Base-by-base conservation (phyloP, 257 asterid genomes). In the Apocynum venetum region DNA sequence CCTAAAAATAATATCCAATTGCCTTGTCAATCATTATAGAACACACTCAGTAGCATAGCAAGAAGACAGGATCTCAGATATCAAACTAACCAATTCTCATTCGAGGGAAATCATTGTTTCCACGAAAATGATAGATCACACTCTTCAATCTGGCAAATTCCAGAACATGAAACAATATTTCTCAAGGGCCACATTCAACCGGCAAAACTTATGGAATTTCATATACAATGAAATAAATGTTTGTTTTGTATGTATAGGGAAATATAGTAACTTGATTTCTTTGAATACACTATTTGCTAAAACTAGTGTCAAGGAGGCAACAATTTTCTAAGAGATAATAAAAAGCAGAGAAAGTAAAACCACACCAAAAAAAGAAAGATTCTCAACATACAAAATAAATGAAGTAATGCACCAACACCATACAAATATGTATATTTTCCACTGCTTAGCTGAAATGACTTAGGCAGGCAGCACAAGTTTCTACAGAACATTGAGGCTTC, bases 81-180 rank as follows among this genome's bases (percentile, higher is more conserved):
- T 69, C 73, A 53, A 77, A 85, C 90, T 80, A 76, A 95, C 99
- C 99, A 61, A 95, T 95, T 84, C 99, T 89, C 78, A 95, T 77
- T 80, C 99, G 93, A 78, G 99, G 97, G 84, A 93, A 93, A 79
- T 91, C 97, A 80, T 65, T 85, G 82, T 92, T 95, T 76, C 91
- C 93, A 44, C 86, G 98, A 78, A 93, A 95, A 87, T 89, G 88
- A 86, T 86, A 49, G 80, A 91, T 93, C 85, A 93, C 93, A 56
- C 90, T 95, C 85, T 86, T 93, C 82, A 91, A 77, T 93, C 98
- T 93, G 73, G 61, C 19, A 67, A 77, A 77, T 65, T n/a, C 44
- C 48, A 46, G 4, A 77, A 73, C 56, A 60, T 6, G 35, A 43
- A 79, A 25, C 2, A 25, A 9, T 20, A 64, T 72, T 68, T 73